A percentile compares a stretch with the other conserved stretches of the same genome.
These are phyloP conservation scores for Trichoderma lentiforme DNA, from an alignment of 2,329 filamentous ascomycete genomes.

Conservation along the genomic window DNA sequence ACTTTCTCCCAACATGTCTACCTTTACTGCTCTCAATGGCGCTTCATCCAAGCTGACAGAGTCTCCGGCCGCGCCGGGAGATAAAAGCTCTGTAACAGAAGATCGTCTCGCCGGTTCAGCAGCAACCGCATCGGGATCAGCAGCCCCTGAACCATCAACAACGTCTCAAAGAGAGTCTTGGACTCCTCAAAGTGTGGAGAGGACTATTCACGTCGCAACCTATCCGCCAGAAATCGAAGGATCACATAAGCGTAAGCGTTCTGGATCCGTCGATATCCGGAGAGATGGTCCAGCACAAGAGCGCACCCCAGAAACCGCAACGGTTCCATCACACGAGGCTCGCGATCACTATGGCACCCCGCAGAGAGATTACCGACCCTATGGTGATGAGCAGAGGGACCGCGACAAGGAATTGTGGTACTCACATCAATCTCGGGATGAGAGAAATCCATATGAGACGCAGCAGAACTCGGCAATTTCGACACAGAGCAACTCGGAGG, in stretches of 20 bases:
- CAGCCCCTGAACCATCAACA: slow-evolving; percentile 26
- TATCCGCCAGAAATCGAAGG: slow-evolving; percentile 46
- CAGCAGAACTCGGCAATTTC: slow-evolving; percentile 45
- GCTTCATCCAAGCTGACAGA: slow-evolving; percentile 45
- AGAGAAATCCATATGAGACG: slow-evolving; percentile 45
- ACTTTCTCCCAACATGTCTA: slow-evolving; percentile 39
- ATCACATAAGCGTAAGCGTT: slow-evolving; percentile 67
- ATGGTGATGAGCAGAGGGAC: slow-evolving; percentile 41
- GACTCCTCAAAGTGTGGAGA: slow-evolving; percentile 40
- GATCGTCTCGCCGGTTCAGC: slow-evolving; percentile 32
- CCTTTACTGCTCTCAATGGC: slow-evolving; percentile 53
- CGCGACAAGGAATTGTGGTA: slow-evolving; percentile 50
- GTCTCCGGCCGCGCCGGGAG: slow-evolving; percentile 29
- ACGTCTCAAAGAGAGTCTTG: slow-evolving; percentile 40
- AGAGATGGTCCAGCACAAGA: slow-evolving; percentile 36
- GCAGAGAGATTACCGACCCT: slow-evolving; percentile 45
- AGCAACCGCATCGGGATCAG: slow-evolving; percentile 26
- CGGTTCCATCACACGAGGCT: slow-evolving; percentile 34
- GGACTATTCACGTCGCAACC: slow-evolving; percentile 38
- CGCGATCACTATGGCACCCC: slow-evolving; percentile 44
- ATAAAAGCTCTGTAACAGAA: slow-evolving; percentile 32
- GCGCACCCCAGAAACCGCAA: slow-evolving; percentile 34
- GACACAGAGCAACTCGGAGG: slow-evolving; percentile 47
- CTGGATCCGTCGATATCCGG: slow-evolving; percentile 54
- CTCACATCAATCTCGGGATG: slow-evolving; percentile 45